These are phyloP conservation scores for Uromyces viciae-fabae DNA, from an alignment of 1,284 basidiomycete genomes.

Conservation along the genomic window DNA sequence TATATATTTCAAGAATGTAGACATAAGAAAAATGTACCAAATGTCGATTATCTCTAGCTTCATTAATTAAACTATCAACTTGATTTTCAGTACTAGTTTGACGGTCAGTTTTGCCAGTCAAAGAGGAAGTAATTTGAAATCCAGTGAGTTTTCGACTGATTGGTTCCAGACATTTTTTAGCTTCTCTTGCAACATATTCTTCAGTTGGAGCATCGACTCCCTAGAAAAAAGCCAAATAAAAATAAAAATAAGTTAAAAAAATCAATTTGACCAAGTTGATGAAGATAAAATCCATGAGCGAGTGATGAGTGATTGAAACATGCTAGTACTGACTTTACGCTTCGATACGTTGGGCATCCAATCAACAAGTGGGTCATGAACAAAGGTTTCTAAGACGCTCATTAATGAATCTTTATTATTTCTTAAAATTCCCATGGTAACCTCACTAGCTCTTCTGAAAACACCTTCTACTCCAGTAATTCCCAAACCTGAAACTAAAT, in stretches of 20 bases:
- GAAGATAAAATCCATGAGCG: constrained; percentile 36
- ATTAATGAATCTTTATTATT: constrained; percentile 90
- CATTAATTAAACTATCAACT: constrained; percentile 82
- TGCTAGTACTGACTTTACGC: constrained; percentile 50
- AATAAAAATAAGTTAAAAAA: background rate
- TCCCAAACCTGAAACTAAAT: constrained; percentile 86
- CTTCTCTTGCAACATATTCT: constrained; percentile 49
- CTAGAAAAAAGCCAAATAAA: background rate
- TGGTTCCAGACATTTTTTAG: constrained; percentile 66
- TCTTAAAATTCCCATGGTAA: constrained; percentile 80
- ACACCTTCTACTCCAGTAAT: constrained; percentile 92
- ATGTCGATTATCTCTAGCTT: constrained; percentile 70
- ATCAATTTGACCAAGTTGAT: background rate
- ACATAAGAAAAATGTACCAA: constrained; percentile 62
- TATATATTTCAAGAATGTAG: background rate
- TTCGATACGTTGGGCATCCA: constrained; percentile 67
- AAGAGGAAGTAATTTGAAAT: constrained; percentile 60
- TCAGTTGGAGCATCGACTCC: constrained; percentile 53
- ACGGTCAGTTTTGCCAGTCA: constrained; percentile 57
- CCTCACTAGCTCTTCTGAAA: constrained; percentile 87
- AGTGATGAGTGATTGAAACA: background rate
- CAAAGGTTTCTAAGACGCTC: constrained; percentile 93
- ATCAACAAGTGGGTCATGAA: constrained; percentile 95
- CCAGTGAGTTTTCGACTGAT: constrained; percentile 82
- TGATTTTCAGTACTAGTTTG: constrained; percentile 76